A percentile compares a stretch with the other conserved stretches of the same genome.
Evolutionary conservation across 768 basidiomycete genomes (phyloP).

Genomic region (Pleurotus cornucopiae): DNA sequence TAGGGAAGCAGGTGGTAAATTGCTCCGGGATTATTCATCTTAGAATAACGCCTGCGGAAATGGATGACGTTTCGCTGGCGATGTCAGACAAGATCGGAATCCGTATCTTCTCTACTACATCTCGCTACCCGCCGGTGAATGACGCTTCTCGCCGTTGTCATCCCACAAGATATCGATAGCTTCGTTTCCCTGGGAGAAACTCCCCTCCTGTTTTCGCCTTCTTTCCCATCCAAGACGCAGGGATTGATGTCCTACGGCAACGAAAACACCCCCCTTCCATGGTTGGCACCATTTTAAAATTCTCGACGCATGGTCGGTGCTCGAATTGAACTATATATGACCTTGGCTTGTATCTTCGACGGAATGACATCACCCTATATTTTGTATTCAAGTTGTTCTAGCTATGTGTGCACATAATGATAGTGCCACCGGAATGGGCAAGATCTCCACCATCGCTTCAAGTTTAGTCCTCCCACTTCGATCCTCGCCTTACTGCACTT

Average conservation of each 20-base stretch:
- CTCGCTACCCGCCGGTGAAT: neutral
- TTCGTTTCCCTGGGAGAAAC: neutral
- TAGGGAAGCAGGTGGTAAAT: neutral
- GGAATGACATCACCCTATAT: neutral
- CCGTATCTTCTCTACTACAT: neutral
- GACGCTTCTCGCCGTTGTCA: neutral
- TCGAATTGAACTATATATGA: neutral
- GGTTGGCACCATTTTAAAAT: neutral
- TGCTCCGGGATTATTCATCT: neutral
- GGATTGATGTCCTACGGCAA: too few relatives aligned
- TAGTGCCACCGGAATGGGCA: neutral
- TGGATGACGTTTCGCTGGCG: neutral
- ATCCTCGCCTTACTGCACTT: neutral
- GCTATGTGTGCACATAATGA: neutral
- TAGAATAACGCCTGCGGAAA: neutral
- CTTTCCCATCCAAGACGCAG: neutral
- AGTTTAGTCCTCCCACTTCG: neutral
- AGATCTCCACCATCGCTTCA: neutral
- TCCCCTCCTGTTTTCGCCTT: neutral
- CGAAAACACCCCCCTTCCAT: too few relatives aligned
- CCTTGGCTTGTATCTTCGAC: constrained; percentile 1
- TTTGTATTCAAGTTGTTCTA: neutral
- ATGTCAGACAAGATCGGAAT: neutral
- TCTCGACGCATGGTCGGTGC: neutral
- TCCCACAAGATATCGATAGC: neutral